Conservation (phyloP, 345 rosid genomes). For the Acer negundo region DNA sequence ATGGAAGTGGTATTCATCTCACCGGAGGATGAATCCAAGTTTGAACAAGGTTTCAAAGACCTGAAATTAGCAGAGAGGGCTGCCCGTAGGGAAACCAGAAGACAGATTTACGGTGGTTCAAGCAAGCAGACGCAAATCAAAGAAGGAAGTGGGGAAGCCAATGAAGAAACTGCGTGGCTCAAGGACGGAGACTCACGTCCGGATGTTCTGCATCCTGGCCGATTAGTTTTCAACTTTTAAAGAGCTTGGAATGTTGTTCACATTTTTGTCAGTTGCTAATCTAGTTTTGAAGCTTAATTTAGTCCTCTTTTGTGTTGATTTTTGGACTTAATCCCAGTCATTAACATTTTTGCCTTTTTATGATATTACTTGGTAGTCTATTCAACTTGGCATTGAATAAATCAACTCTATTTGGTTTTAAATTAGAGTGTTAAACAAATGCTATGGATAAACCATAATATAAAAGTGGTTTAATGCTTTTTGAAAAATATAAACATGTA, state of each 20-base stretch:
- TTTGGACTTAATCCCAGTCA: neutral
- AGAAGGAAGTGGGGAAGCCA: slow-evolving; percentile 28
- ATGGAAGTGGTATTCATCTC: slow-evolving; percentile 75
- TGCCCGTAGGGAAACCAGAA: slow-evolving; percentile 65
- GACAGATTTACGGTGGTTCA: slow-evolving; percentile 47
- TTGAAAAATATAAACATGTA: neutral
- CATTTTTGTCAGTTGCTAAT: slow-evolving; percentile 9
- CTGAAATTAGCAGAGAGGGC: slow-evolving; percentile 65
- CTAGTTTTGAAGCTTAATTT: neutral
- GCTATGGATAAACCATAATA: neutral
- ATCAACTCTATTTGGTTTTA: neutral
- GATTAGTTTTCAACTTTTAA: slow-evolving; percentile 48
- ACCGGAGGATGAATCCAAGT: slow-evolving; percentile 70
- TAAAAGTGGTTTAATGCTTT: neutral
- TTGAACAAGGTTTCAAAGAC: slow-evolving; percentile 78
- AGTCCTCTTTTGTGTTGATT: neutral
- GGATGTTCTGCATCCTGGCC: slow-evolving; percentile 33
- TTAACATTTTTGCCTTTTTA: neutral
- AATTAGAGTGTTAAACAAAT: neutral
- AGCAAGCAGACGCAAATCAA: slow-evolving; percentile 32
- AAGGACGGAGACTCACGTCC: slow-evolving; percentile 34
- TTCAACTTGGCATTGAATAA: neutral
- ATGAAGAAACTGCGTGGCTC: slow-evolving; percentile 14
- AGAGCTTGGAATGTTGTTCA: neutral
- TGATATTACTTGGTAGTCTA: neutral